Evolutionary conservation across 495 filamentous ascomycete species (phyloP).

Genomic region (Aspergillus nanangensis): DNA sequence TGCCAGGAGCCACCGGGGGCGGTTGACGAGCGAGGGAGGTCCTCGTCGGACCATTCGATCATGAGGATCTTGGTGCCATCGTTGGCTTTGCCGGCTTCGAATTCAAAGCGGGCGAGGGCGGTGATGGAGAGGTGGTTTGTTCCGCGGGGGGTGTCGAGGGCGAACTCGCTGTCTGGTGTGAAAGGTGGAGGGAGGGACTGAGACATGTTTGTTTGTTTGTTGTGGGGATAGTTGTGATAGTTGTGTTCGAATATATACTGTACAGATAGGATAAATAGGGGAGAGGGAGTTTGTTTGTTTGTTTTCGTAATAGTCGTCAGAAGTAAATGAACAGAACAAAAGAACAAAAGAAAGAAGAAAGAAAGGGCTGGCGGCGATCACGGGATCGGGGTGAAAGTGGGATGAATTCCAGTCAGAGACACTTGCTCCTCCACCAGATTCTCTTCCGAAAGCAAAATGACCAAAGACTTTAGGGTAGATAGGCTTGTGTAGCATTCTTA

Average conservation of each 20-base stretch:
- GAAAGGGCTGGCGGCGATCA: too few species aligned
- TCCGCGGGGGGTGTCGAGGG: conserved; percentile 17
- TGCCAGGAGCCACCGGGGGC: conserved; percentile 52
- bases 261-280: too few species aligned
- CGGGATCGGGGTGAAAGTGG: too few species aligned
- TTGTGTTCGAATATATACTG: neutral
- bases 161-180: conserved; percentile 33
- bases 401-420: too few species aligned
- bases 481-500: too few species aligned
- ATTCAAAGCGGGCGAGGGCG: conserved; percentile 78
- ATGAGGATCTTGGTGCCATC: conserved; percentile 83
- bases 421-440: too few species aligned
- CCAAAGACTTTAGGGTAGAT: neutral
- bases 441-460: too few species aligned
- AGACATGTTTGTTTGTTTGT: conserved; percentile 6
- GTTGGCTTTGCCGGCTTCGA: conserved; percentile 69
- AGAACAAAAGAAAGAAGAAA: too few species aligned
- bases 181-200: conserved; percentile 24
- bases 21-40: conserved; percentile 28
- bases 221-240: neutral
- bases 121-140: conserved; percentile 29
- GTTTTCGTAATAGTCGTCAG: too few species aligned
- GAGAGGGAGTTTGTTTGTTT: too few species aligned
- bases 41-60: conserved; percentile 74
- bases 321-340: too few species aligned